Conservation (phyloP, 306 rosid genomes). For the Rosa lucieae region DNA sequence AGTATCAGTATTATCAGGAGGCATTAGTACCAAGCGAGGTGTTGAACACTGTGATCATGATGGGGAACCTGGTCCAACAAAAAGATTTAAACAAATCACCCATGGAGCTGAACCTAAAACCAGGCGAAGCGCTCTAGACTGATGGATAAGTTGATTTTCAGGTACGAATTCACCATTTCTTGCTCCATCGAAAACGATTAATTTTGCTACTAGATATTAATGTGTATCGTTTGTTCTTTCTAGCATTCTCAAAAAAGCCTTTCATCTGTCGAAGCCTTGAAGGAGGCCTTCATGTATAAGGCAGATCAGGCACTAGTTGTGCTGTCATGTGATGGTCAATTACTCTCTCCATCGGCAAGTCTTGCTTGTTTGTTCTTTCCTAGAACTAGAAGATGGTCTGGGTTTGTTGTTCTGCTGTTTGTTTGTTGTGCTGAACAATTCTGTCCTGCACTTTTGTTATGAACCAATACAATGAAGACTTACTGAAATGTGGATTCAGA, state of each 20-base stretch:
- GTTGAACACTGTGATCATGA: too few species aligned
- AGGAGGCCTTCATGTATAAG: too few species aligned
- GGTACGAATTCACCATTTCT: not conserved
- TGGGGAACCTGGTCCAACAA: too few species aligned
- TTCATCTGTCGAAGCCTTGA: not conserved
- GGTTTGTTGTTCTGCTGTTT: not conserved
- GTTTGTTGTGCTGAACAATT: too few species aligned
- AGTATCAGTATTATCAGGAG: too few species aligned
- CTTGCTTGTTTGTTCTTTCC: not conserved
- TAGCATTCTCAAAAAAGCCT: not conserved
- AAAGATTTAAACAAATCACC: not conserved
- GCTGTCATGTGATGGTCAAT: not conserved
- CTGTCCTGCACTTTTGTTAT: not conserved
- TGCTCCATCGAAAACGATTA: not conserved
- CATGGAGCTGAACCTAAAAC: not conserved
- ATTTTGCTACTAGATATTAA: too few species aligned
- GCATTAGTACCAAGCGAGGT: too few species aligned
- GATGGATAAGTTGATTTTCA: not conserved
- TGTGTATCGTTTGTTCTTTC: not conserved
- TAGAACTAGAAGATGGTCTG: not conserved
- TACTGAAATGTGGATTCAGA: not conserved
- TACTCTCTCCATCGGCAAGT: not conserved
- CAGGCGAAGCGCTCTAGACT: not conserved
- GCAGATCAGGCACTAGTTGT: not conserved
- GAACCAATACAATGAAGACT: not conserved